These are phyloP conservation scores for Rosa hybrid DNA, from an alignment of 331 rosid species.

Conservation along the genomic window DNA sequence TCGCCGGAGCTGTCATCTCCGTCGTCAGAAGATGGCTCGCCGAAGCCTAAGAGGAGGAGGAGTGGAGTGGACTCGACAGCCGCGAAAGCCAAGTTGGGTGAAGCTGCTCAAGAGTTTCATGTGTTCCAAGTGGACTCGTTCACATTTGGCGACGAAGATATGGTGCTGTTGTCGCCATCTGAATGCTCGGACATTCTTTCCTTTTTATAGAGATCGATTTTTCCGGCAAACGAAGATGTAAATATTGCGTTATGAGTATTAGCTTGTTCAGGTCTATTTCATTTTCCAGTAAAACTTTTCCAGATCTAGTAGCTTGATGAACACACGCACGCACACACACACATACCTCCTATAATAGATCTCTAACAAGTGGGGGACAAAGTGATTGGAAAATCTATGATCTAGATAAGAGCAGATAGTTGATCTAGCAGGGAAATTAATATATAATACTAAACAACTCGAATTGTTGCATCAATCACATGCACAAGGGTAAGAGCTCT, in stretches of 20 bases:
- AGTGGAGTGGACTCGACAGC: neutral
- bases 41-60: neutral
- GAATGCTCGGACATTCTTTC: neutral
- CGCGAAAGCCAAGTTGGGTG: neutral
- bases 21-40: neutral
- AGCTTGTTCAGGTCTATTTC: neutral
- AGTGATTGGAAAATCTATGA: neutral
- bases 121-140: slow-evolving; percentile 3
- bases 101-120: slow-evolving; percentile 10
- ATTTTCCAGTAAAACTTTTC: neutral
- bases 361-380: neutral
- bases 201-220: neutral
- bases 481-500: no score
- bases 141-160: neutral
- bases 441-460: neutral
- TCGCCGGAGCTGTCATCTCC: neutral
- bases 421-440: neutral
- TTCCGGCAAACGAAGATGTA: neutral
- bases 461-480: neutral
- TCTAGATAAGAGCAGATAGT: neutral
- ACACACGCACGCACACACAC: neutral
- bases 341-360: neutral
- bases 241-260: neutral
- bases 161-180: neutral
- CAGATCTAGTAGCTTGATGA: neutral